These are phyloP conservation scores for Eucalyptus cladocalyx DNA, from an alignment of 345 rosid species.

Conservation along the genomic window DNA sequence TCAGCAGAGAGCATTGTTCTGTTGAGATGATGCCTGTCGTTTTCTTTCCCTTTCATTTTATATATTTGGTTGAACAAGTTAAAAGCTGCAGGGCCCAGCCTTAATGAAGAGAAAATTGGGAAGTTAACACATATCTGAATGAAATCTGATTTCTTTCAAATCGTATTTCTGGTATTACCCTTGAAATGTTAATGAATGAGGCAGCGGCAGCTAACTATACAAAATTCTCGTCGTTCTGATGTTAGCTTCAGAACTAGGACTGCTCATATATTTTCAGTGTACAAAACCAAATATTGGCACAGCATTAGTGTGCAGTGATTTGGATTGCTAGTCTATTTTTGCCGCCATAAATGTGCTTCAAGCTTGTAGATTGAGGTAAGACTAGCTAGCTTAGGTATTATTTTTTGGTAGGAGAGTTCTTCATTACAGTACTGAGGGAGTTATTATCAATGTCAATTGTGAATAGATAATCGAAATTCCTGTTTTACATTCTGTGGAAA, in stretches of 20 bases:
- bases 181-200: not conserved
- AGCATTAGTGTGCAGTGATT: not conserved
- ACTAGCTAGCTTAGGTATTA: not conserved
- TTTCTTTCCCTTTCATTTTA: too few relatives aligned
- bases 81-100: too few relatives aligned
- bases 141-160: too few relatives aligned
- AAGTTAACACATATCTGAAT: too few relatives aligned
- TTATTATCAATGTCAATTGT: not conserved
- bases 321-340: not conserved
- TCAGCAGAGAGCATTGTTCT: too few relatives aligned
- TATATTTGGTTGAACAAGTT: too few relatives aligned
- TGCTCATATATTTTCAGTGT: not conserved
- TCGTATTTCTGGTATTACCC: too few relatives aligned
- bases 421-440: not conserved
- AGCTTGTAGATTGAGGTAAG: not conserved
- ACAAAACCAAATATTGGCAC: too few relatives aligned
- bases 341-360: not conserved
- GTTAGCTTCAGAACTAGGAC: too few relatives aligned
- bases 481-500: not conserved
- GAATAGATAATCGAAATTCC: not conserved
- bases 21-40: too few relatives aligned
- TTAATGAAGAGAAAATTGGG: too few relatives aligned
- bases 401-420: not conserved
- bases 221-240: too few relatives aligned
- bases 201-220: not conserved